Conservation (phyloP, 2,329 filamentous ascomycete species). For the Colletotrichum lindemuthianum region DNA sequence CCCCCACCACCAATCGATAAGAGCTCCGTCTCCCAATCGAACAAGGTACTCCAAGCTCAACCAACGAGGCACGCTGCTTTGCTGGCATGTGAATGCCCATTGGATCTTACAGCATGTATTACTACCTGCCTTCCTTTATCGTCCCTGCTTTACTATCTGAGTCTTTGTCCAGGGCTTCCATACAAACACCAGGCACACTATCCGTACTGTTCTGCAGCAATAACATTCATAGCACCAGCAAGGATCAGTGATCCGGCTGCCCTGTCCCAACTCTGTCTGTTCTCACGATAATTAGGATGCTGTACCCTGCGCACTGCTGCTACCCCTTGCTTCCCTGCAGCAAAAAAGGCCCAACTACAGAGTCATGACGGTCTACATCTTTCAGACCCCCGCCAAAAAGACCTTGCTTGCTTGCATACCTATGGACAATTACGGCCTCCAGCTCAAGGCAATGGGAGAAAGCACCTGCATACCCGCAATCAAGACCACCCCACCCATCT, state of each 20-base stretch:
- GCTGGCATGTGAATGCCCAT: slow-evolving; percentile 22
- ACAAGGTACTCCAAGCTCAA: neutral
- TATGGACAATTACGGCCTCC: slow-evolving; percentile 9
- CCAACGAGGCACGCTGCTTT: neutral
- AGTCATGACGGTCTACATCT: slow-evolving; percentile 34
- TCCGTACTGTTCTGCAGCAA: slow-evolving; percentile 4
- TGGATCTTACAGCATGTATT: neutral
- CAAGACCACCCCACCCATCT: slow-evolving; percentile 5
- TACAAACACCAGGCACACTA: too few species aligned
- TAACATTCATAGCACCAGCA: slow-evolving; percentile 4
- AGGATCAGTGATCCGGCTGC: slow-evolving; percentile 30
- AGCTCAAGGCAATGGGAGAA: neutral
- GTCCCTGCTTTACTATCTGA: slow-evolving; percentile 1
- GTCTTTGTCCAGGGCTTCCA: neutral
- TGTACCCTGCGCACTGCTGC: neutral
- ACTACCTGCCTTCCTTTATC: neutral
- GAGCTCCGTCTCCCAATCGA: slow-evolving; percentile 1
- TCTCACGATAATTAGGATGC: neutral
- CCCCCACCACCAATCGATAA: slow-evolving; percentile 30
- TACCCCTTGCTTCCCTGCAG: slow-evolving; percentile 23
- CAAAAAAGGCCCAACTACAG: slow-evolving; percentile 17
- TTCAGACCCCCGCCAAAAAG: slow-evolving; percentile 9
- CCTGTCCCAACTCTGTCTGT: neutral
- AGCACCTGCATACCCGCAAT: slow-evolving; percentile 16
- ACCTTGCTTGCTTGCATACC: too few species aligned